Percentiles rank a stretch among this genome's conserved stretches.
These are phyloP conservation scores for Coemansia sp. DNA, from an alignment of 192 early-diverging fungal species.

Conservation along the genomic window DNA sequence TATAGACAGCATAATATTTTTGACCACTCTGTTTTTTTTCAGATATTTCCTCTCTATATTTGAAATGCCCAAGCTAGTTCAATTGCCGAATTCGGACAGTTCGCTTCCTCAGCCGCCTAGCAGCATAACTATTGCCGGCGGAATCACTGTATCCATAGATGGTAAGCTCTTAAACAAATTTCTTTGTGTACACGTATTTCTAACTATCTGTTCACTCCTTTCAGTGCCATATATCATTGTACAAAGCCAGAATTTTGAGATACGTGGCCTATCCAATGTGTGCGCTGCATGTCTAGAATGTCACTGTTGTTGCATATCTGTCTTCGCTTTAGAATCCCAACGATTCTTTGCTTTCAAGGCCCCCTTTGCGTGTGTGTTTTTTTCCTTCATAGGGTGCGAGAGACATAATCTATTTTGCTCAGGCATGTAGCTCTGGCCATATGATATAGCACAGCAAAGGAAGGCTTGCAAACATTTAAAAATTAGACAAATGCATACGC, in stretches of 20 bases:
- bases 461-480: not conserved
- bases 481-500: not conserved
- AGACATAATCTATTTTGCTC: not conserved
- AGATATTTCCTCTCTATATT: slow-evolving; percentile 8
- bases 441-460: not conserved
- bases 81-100: slow-evolving; percentile 39
- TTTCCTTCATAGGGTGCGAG: not conserved
- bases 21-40: not conserved
- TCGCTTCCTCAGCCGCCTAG: slow-evolving; percentile 33
- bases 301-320: not conserved
- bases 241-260: not conserved
- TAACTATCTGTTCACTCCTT: not conserved
- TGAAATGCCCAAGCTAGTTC: slow-evolving; percentile 36
- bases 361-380: not conserved
- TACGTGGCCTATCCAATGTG: not conserved
- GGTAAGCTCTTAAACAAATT: slow-evolving; percentile 29
- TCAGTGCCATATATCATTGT: not conserved
- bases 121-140: slow-evolving; percentile 35
- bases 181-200: not conserved
- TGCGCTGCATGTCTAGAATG: not conserved
- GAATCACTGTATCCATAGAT: slow-evolving; percentile 28
- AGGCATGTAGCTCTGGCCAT: not conserved
- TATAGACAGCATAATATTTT: not conserved
- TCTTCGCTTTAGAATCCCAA: not conserved
- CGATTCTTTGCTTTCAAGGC: not conserved